phyloP scores from a whole-genome alignment of 805 yeast genomes.

The Ascoidea rubescens region DNA sequence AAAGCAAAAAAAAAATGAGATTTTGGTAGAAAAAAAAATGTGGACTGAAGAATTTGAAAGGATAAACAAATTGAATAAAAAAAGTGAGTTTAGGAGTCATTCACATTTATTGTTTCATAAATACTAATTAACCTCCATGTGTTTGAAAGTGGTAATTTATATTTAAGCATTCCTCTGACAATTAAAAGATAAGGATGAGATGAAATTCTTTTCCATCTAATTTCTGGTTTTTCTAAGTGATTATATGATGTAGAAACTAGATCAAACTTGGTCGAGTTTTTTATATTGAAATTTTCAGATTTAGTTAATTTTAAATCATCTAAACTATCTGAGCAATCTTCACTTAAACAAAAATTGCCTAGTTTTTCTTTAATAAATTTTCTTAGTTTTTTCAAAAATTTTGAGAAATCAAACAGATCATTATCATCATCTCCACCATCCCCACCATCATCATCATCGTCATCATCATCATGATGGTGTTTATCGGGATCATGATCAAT shows the following conservation, averaged over 20 bases:
- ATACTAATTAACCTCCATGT: not conserved
- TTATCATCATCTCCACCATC: not conserved
- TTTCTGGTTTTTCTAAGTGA: not conserved
- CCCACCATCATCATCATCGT: not conserved
- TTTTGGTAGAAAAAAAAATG: too few relatives aligned
- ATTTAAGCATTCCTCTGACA: not conserved
- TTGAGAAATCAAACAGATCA: not conserved
- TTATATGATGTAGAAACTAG: not conserved
- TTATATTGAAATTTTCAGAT: not conserved
- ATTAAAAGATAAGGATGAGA: not conserved
- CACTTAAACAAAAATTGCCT: not conserved
- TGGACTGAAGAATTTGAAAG: too few relatives aligned
- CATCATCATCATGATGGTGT: not conserved
- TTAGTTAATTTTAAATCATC: too few relatives aligned
- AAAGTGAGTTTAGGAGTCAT: too few relatives aligned
- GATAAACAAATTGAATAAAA: too few relatives aligned
- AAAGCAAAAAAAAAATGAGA: too few relatives aligned
- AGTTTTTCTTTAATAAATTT: too few relatives aligned
- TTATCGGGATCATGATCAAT: not conserved
- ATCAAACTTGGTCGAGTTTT: not conserved
- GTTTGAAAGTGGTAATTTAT: too few relatives aligned
- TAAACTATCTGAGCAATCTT: not conserved
- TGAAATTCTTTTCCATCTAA: not conserved
- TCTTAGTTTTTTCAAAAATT: not conserved
- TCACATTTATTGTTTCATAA: not conserved